These are phyloP conservation scores for Myrica gale DNA, from an alignment of 306 rosid genomes.

Conservation along the genomic window DNA sequence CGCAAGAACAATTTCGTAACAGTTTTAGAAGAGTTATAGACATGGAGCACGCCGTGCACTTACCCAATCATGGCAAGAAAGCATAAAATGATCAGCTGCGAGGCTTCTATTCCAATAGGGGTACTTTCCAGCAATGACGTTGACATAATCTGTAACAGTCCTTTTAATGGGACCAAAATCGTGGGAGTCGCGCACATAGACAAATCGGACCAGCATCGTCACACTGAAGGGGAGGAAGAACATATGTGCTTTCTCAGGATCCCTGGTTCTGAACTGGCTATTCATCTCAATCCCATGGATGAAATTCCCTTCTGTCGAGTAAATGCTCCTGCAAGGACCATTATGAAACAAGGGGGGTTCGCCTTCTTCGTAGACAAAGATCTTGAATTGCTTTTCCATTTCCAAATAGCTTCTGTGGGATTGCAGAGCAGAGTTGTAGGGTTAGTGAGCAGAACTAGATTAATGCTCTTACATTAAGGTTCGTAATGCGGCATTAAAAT, in stretches of 20 bases:
- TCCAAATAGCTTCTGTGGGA: constrained; percentile 74
- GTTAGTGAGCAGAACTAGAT: not conserved
- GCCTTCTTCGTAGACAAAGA: constrained; percentile 84
- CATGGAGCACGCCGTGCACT: not conserved
- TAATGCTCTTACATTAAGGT: not conserved
- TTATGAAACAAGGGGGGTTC: constrained; percentile 83
- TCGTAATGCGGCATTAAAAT: no score
- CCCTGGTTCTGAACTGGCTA: constrained; percentile 56
- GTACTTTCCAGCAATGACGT: constrained; percentile 50
- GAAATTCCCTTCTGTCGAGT: constrained; percentile 85
- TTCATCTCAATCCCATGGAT: constrained; percentile 74
- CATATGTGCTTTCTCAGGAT: constrained; percentile 76
- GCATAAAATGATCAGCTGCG: constrained; percentile 86
- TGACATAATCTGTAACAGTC: constrained; percentile 62
- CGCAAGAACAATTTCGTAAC: not conserved
- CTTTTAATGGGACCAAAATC: constrained; percentile 62
- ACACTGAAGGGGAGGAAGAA: constrained; percentile 84
- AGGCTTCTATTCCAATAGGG: constrained; percentile 85
- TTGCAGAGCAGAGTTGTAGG: not conserved
- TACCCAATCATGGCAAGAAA: constrained; percentile 96
- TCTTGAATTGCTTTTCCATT: constrained; percentile 82
- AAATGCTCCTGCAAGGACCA: constrained; percentile 94
- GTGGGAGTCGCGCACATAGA: constrained; percentile 61
- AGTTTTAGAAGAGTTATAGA: not conserved
- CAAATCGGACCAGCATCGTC: constrained; percentile 73